Percentiles rank a stretch among this genome's conserved stretches.
Evolutionary conservation across 2,329 filamentous ascomycete genomes (phyloP).

Genomic region (Colletotrichum karsti): DNA sequence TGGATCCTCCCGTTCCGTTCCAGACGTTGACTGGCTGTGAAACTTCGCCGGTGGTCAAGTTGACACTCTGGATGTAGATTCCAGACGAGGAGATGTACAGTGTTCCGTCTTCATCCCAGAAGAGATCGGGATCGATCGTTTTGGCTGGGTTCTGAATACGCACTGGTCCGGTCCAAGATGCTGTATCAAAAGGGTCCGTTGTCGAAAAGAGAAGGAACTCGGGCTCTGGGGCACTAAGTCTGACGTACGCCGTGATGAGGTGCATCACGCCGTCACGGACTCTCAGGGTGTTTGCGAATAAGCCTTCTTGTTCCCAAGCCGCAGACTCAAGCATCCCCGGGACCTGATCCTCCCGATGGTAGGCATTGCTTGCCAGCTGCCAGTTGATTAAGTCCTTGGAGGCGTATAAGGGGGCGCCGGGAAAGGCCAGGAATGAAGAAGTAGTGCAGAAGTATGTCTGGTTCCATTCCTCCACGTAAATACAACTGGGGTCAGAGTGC

Average conservation of each 20-base stretch:
- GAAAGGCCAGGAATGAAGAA: background rate
- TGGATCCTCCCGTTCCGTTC: background rate
- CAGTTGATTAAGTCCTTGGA: background rate
- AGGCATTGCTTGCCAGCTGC: background rate
- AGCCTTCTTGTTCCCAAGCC: background rate
- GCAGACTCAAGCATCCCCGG: no score
- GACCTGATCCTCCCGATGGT: background rate
- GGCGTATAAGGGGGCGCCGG: background rate
- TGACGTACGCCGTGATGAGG: background rate
- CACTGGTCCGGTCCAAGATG: background rate
- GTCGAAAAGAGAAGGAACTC: background rate
- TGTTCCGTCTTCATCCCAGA: background rate
- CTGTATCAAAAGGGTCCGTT: background rate
- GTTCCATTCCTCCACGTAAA: background rate
- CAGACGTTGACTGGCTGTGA: background rate
- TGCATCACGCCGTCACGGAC: background rate
- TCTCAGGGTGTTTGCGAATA: background rate
- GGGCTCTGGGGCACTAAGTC: no score
- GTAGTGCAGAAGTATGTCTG: background rate
- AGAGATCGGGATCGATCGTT: background rate
- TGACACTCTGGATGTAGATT: background rate
- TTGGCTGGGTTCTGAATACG: background rate
- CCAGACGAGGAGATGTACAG: background rate
- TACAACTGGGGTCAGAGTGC: background rate
- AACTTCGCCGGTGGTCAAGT: background rate